phyloP scores from a whole-genome alignment of 2,329 filamentous ascomycete genomes.

The Dryadomyces sulphureus region DNA sequence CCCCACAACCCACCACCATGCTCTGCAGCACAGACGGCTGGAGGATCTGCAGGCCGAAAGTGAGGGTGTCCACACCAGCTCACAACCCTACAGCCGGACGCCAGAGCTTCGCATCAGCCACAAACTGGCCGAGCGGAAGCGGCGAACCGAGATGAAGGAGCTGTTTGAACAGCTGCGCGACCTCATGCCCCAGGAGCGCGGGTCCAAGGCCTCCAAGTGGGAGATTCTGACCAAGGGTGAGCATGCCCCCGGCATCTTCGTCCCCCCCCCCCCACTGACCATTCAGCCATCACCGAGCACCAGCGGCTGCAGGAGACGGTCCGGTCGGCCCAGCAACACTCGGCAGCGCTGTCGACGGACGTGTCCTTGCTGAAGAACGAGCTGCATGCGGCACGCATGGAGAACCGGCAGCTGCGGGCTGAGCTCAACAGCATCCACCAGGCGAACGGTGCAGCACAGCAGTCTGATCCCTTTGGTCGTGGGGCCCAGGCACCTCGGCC shows the following conservation, averaged over 20 bases:
- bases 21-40: constrained; percentile 59
- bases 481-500: constrained; percentile 20
- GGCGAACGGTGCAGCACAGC: constrained; percentile 4
- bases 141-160: constrained; percentile 78
- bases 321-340: constrained; percentile 30
- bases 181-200: constrained; percentile 65
- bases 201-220: constrained; percentile 80
- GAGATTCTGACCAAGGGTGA: constrained; percentile 74
- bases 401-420: constrained; percentile 30
- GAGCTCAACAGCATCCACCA: constrained; percentile 15
- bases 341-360: constrained; percentile 25
- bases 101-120: constrained; percentile 72
- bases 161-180: constrained; percentile 69
- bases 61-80: constrained; percentile 32
- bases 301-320: constrained; percentile 37
- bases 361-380: constrained; percentile 34
- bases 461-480: constrained; percentile 15
- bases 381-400: constrained; percentile 29
- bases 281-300: constrained; percentile 41
- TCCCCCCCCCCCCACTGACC: background rate
- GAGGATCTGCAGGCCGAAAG: constrained; percentile 50
- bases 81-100: constrained; percentile 68
- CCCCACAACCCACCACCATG: constrained; percentile 54
- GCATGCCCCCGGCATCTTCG: constrained; percentile 10
- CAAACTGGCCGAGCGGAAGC: constrained; percentile 72